A percentile compares a stretch with the other conserved stretches of the same genome.
phyloP scores from a whole-genome alignment of 192 early-diverging fungal species.

The Coemansia sp. region DNA sequence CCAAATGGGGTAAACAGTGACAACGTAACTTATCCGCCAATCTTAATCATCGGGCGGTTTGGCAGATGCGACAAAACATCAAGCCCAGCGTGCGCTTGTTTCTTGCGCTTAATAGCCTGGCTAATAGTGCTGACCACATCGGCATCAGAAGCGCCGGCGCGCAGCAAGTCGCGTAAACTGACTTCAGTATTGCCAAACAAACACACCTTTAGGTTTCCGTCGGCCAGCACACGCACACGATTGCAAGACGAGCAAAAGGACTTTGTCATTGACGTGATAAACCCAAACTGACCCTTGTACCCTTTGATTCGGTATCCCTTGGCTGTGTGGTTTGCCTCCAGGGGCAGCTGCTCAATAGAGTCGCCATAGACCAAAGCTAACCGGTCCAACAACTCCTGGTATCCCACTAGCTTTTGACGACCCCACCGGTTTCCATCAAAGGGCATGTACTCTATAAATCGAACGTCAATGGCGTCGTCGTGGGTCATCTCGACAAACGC shows the following conservation, averaged over 20 bases:
- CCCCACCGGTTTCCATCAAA: constrained; percentile 97
- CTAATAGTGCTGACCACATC: constrained; percentile 69
- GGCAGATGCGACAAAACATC: constrained; percentile 73
- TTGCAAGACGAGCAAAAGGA: constrained; percentile 96
- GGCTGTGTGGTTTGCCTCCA: constrained; percentile 79
- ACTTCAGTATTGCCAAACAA: constrained; percentile 93
- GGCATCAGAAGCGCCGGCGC: constrained; percentile 57
- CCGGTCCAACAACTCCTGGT: constrained; percentile 65
- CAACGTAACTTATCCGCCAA: constrained; percentile 75
- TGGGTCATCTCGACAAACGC: constrained; percentile 84
- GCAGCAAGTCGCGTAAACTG: constrained; percentile 73
- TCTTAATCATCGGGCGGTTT: constrained; percentile 93
- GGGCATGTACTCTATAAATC: constrained; percentile 99
- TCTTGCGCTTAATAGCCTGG: constrained; percentile 81
- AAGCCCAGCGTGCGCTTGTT: constrained; percentile 92
- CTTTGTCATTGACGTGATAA: constrained; percentile 97
- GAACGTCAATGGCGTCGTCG: constrained; percentile 66
- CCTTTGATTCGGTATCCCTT: constrained; percentile 72
- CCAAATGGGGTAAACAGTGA: background rate
- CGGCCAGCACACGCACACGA: constrained; percentile 85
- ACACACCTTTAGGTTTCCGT: constrained; percentile 92
- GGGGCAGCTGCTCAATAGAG: constrained; percentile 56
- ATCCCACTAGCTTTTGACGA: constrained; percentile 75
- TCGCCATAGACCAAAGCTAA: constrained; percentile 57
- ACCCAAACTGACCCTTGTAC: constrained; percentile 85